These are phyloP conservation scores for Agaricus blazei DNA, from an alignment of 768 basidiomycete genomes.

Conservation along the genomic window DNA sequence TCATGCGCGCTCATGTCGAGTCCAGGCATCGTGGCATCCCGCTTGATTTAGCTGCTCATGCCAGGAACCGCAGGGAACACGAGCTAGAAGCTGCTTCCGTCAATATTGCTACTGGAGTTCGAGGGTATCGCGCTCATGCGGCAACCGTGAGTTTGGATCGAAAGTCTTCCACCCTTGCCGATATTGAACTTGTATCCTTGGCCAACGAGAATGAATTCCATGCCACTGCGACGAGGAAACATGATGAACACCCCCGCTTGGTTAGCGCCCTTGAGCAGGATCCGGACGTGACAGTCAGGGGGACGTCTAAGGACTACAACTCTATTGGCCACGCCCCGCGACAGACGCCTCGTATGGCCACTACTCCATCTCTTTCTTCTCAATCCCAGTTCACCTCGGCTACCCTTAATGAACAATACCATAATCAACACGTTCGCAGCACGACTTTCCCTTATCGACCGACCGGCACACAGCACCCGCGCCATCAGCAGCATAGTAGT, in stretches of 20 bases:
- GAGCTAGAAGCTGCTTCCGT: slow-evolving; percentile 15
- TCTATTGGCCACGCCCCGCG: slow-evolving; percentile 1
- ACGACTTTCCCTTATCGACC: slow-evolving; percentile 41
- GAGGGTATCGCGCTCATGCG: slow-evolving; percentile 37
- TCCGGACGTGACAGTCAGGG: slow-evolving; percentile 9
- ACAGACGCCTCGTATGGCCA: slow-evolving; percentile 11
- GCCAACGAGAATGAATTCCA: slow-evolving; percentile 33
- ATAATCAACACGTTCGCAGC: slow-evolving; percentile 36
- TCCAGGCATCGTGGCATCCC: slow-evolving; percentile 29
- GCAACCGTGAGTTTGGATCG: slow-evolving; percentile 1
- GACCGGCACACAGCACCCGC: slow-evolving; percentile 18
- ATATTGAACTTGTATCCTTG: slow-evolving; percentile 13
- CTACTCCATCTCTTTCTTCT: slow-evolving; percentile 13
- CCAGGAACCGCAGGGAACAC: slow-evolving; percentile 18
- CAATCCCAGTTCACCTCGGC: slow-evolving; percentile 10
- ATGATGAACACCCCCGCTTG: slow-evolving; percentile 9
- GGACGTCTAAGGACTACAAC: slow-evolving; percentile 10
- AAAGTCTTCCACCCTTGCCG: slow-evolving; percentile 9
- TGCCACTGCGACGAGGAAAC: slow-evolving; percentile 13
- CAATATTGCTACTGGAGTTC: slow-evolving; percentile 34
- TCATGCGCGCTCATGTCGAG: slow-evolving; percentile 52
- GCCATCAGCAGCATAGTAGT: slow-evolving; percentile 45
- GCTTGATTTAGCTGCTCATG: slow-evolving; percentile 24
- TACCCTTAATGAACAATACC: slow-evolving; percentile 20
- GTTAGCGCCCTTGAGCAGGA: slow-evolving; percentile 1